Base-by-base conservation (phyloP, 805 yeast species). In the Ogataea nakhonphanomensis region DNA sequence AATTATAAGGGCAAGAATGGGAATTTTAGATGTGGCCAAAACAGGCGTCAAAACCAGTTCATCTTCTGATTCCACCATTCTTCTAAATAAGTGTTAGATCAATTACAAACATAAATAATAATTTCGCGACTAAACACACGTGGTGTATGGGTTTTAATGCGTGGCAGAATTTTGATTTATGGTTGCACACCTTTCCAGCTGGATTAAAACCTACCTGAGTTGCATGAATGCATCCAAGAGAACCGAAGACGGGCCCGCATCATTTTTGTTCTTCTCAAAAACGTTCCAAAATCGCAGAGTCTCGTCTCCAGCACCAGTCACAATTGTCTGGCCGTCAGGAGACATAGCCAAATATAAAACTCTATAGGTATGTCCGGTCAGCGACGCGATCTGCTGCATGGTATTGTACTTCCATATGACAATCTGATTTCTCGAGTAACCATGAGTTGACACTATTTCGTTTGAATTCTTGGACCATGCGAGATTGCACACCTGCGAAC, bases 291-390 rank as follows among this genome's bases (percentile, higher is more conserved):
- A 87, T 48, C 99, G 64, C 41, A 93, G 67, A 0, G 99, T 93
- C 62, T 93, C 99, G 64, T 93, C 99, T 4, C 98, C 99, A 1
- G 99, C 97, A 2, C 99, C 99, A 0, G 99, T 90, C 2, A 91
- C 99, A 10, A 93, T 84, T 0, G 97, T 89, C 47, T 87, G 89
- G 0, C 99, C 99, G 64, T 93, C 98, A 0, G 97, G 96, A 13
- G 95, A 84, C 66, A 91, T 71, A 4, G 96, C 78, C 51, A 93
- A 69, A 59, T 93, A 93, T 35, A 93, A 68, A 9, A 93, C 98
- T 46, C 99, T 73, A 57, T 84, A 87, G 1, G 96, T 87, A 59
- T 93, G 99, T 0, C 98, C 99, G 10, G 95, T 87, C 39, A 93
- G 73, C 15, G 90, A 86, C 0, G 96, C 96, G 25, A 93, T 79